These are phyloP conservation scores for Colletotrichum karsti DNA, from an alignment of 2,329 filamentous ascomycete genomes.

Conservation along the genomic window DNA sequence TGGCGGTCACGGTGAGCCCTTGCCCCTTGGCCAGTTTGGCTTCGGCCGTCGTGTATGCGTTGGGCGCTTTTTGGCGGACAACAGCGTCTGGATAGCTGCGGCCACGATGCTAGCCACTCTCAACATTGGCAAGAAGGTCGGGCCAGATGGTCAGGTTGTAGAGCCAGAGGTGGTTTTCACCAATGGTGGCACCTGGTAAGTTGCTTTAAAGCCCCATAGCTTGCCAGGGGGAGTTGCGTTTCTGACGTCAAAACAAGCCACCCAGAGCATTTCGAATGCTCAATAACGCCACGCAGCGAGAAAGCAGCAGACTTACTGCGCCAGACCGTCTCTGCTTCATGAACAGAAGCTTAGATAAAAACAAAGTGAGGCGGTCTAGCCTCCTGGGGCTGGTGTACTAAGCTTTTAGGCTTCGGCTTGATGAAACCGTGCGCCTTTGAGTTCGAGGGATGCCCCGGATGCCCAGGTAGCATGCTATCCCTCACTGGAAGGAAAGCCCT, in stretches of 20 bases:
- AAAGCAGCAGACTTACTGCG: constrained; percentile 11
- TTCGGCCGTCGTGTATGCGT: constrained; percentile 44
- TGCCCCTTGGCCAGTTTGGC: constrained; percentile 49
- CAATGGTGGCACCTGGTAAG: constrained; percentile 28
- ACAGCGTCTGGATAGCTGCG: constrained; percentile 45
- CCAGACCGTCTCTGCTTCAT: constrained; percentile 1
- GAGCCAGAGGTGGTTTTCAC: constrained; percentile 27
- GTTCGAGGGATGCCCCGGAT: background rate
- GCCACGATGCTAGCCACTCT: constrained; percentile 42
- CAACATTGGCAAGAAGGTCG: constrained; percentile 38
- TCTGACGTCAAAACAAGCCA: constrained; percentile 34
- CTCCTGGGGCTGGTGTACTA: background rate
- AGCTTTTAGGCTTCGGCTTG: constrained; percentile 18
- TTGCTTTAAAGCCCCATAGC: background rate
- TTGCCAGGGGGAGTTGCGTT: background rate
- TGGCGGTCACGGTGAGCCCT: constrained; percentile 48
- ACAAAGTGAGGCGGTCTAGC: constrained; percentile 12
- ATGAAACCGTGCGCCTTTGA: constrained; percentile 19
- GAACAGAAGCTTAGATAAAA: background rate
- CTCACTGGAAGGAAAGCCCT: background rate
- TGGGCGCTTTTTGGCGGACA: constrained; percentile 42
- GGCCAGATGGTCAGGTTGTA: constrained; percentile 39
- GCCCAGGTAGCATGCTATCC: background rate
- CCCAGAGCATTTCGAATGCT: constrained; percentile 41
- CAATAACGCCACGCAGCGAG: constrained; percentile 22